Evolutionary conservation across 805 yeast species (phyloP).

Genomic region (Yarrowia sp.): DNA sequence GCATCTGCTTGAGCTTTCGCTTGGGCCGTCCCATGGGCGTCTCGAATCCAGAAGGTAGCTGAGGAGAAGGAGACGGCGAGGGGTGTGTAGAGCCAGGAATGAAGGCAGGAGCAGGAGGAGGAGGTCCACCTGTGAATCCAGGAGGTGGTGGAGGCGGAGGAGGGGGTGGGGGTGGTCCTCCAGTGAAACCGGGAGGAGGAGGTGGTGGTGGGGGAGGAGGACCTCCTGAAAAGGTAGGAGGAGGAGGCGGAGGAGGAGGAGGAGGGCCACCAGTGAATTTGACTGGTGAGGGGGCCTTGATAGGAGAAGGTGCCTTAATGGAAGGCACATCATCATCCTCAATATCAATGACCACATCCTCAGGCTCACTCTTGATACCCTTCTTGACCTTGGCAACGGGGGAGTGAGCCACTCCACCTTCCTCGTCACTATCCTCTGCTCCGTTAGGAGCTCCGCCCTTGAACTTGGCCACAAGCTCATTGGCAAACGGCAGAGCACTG

Average conservation of each 20-base stretch:
- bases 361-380: not conserved
- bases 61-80: slow-evolving; percentile 35
- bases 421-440: not conserved
- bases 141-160: slow-evolving; percentile 34
- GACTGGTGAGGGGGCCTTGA: slow-evolving; percentile 31
- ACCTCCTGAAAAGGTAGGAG: slow-evolving; percentile 33
- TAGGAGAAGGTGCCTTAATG: slow-evolving; percentile 29
- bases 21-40: slow-evolving; percentile 53
- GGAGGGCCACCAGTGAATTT: slow-evolving; percentile 36
- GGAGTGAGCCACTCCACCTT: not conserved
- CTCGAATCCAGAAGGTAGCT: slow-evolving; percentile 40
- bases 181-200: slow-evolving; percentile 31
- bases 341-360: not conserved
- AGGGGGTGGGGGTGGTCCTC: slow-evolving; percentile 37
- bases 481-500: slow-evolving; percentile 20
- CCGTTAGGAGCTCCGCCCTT: not conserved
- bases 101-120: slow-evolving; percentile 33
- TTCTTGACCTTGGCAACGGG: not conserved
- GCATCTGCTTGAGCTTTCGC: slow-evolving; percentile 84
- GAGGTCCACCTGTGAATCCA: slow-evolving; percentile 27
- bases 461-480: slow-evolving; percentile 27
- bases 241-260: slow-evolving; percentile 42
- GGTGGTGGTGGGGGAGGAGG: slow-evolving; percentile 38
- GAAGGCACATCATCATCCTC: not conserved
- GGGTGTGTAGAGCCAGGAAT: slow-evolving; percentile 31